Base-by-base conservation (phyloP, 202 grass and related monocot genomes). In the Digitaria exilis region DNA sequence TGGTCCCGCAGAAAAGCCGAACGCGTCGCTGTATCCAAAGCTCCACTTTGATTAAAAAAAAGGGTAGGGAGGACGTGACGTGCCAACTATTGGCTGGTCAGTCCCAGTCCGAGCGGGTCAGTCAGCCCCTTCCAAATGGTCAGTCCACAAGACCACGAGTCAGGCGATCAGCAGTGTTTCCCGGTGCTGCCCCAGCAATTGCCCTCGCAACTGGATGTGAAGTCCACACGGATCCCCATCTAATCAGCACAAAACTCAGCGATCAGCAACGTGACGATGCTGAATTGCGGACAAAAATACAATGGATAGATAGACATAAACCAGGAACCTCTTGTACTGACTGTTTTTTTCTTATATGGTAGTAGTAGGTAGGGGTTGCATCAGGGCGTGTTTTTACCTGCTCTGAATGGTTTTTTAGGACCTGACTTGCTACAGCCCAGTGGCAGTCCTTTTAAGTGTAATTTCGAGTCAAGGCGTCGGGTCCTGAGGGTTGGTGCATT, bases 61-160 rank as follows among this genome's bases (percentile, higher is more conserved):
- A 21, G 37, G 51, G 57, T n/a, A n/a, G n/a, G n/a, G n/a, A n/a
- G n/a, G n/a, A n/a, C n/a, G n/a, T n/a, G 57, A 9, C 25, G 29
- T 21, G 58, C 75, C 31, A 25, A 0, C n/a, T 51, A 6, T 9
- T 71, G 25, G 68, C 18, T 9, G 9, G n/a, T 57, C 55, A 57
- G n/a, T n/a, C 19, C 41, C 22, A 48, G 54, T 31, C 26, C 16
- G 1, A 1, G n/a, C n/a, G n/a, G 81, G 77, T 85, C 75, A 21
- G 49, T 48, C 49, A n/a, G 42, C 26, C 32, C 31, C 5, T 80
- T 88, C 72, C 73, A 78, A 87, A 87, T 28, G 56, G 52, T 18
- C 1, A 30, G 31, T 70, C 64, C 6, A 61, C 32, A 6, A 45
- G 12, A 34, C 6, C 4, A 62, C 46, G 4, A 63, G 4, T 28